phyloP scores from a whole-genome alignment of 306 rosid species.

The Cercis canadensis region DNA sequence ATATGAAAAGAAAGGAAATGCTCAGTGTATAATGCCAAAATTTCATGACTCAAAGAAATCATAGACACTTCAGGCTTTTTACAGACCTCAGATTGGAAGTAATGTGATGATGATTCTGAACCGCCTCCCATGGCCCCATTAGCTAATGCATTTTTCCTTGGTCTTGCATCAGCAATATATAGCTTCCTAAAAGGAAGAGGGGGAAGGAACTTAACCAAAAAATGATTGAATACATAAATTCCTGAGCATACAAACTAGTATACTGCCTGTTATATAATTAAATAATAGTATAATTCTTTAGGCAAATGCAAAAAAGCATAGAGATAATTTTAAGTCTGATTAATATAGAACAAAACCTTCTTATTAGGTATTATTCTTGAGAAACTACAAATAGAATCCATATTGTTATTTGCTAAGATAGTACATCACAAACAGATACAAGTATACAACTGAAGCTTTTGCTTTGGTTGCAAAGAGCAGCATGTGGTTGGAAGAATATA shows the following conservation, averaged over 20 bases:
- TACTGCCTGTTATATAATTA: slow-evolving; percentile 21
- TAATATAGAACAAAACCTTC: background rate
- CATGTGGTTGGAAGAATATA: slow-evolving; percentile 21
- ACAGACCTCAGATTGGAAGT: slow-evolving; percentile 89
- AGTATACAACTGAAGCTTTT: background rate
- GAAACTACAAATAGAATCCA: slow-evolving; percentile 1
- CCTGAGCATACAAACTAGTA: background rate
- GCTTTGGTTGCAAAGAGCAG: slow-evolving; percentile 17
- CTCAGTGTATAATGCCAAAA: slow-evolving; percentile 27
- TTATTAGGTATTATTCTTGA: background rate
- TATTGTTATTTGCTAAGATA: slow-evolving; percentile 12
- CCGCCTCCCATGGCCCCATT: slow-evolving; percentile 99
- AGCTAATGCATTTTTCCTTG: slow-evolving; percentile 94
- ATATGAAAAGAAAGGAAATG: slow-evolving; percentile 1
- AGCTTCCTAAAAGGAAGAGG: slow-evolving; percentile 65
- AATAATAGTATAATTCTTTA: slow-evolving; percentile 4
- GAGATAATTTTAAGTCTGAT: background rate
- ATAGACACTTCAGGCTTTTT: slow-evolving; percentile 39
- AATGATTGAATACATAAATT: background rate
- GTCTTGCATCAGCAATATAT: slow-evolving; percentile 96
- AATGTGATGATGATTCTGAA: slow-evolving; percentile 94
- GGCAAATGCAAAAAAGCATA: background rate
- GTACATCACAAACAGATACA: slow-evolving; percentile 4
- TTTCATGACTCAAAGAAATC: slow-evolving; percentile 19
- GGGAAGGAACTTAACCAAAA: background rate